Evolutionary conservation across 495 filamentous ascomycete species (phyloP).

Genomic region (Aspergillus cristatus): DNA sequence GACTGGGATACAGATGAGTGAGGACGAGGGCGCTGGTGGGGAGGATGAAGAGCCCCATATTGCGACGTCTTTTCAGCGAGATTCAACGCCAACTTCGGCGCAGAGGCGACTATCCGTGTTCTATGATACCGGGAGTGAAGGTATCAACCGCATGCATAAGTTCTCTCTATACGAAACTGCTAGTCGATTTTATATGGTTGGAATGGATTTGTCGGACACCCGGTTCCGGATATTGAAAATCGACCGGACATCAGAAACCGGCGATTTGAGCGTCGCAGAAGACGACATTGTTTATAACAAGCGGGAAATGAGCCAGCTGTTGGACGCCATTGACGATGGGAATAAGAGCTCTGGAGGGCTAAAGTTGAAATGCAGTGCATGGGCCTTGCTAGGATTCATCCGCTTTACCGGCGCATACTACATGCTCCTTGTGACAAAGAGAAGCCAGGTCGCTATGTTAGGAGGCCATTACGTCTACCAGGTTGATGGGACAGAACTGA

Average conservation of each 20-base stretch:
- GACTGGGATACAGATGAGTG: slow-evolving; percentile 13
- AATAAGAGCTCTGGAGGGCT: slow-evolving; percentile 88
- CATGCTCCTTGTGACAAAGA: slow-evolving; percentile 93
- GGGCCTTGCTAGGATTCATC: slow-evolving; percentile 92
- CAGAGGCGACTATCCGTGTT: slow-evolving; percentile 37
- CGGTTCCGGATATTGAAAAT: slow-evolving; percentile 90
- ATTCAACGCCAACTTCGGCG: slow-evolving; percentile 25
- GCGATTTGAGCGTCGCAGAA: slow-evolving; percentile 74
- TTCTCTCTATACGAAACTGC: slow-evolving; percentile 94
- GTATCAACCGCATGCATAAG: slow-evolving; percentile 82
- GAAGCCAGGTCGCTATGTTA: slow-evolving; percentile 90
- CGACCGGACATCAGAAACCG: slow-evolving; percentile 75
- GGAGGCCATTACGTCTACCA: slow-evolving; percentile 95
- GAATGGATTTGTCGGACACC: slow-evolving; percentile 78
- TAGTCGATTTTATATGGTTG: slow-evolving; percentile 86
- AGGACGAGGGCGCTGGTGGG: slow-evolving; percentile 19
- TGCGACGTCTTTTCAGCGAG: slow-evolving; percentile 37
- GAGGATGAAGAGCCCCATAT: slow-evolving; percentile 35
- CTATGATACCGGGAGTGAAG: slow-evolving; percentile 53
- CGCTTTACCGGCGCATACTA: slow-evolving; percentile 95
- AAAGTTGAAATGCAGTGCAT: slow-evolving; percentile 80
- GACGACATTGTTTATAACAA: slow-evolving; percentile 92
- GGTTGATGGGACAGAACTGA: slow-evolving; percentile 88
- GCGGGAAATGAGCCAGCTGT: slow-evolving; percentile 82
- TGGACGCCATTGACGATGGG: slow-evolving; percentile 92